These are phyloP conservation scores for Phytophthora fragariae DNA, from an alignment of 352 stramenopile species.

Conservation along the genomic window DNA sequence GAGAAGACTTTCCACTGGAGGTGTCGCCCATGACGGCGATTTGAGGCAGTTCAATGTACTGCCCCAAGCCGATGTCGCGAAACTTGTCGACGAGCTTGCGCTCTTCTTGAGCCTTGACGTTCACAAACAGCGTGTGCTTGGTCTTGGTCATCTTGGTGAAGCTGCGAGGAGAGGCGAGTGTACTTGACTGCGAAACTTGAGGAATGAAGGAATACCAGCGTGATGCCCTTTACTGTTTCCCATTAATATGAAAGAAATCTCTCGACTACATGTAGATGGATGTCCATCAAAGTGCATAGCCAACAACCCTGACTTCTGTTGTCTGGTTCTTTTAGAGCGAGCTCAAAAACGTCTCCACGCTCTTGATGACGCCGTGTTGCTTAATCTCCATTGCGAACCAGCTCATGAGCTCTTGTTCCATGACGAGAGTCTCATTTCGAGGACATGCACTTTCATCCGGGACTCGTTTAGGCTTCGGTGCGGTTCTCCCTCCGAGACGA, in stretches of 20 bases:
- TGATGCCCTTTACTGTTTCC: not conserved
- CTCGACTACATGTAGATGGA: too few species aligned
- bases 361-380: constrained; percentile 59
- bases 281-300: too few species aligned
- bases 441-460: constrained; percentile 9
- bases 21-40: constrained; percentile 93
- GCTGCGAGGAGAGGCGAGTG: constrained; percentile 1
- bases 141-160: constrained; percentile 18
- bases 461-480: constrained; percentile 11
- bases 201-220: constrained; percentile 1
- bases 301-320: too few species aligned
- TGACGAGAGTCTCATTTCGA: constrained; percentile 39
- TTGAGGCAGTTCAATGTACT: constrained; percentile 89
- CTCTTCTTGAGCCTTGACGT: constrained; percentile 38
- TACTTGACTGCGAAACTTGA: constrained; percentile 7
- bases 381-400: constrained; percentile 69
- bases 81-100: constrained; percentile 61
- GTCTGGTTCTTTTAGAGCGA: constrained; percentile 10
- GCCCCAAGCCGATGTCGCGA: constrained; percentile 58
- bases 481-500: constrained; percentile 19
- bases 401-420: constrained; percentile 56
- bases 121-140: constrained; percentile 11
- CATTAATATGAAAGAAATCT: not conserved
- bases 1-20: constrained; percentile 89
- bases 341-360: constrained; percentile 42